Evolutionary conservation across 73 alveolate species (phyloP).

Genomic region (Effrenium voratum): DNA sequence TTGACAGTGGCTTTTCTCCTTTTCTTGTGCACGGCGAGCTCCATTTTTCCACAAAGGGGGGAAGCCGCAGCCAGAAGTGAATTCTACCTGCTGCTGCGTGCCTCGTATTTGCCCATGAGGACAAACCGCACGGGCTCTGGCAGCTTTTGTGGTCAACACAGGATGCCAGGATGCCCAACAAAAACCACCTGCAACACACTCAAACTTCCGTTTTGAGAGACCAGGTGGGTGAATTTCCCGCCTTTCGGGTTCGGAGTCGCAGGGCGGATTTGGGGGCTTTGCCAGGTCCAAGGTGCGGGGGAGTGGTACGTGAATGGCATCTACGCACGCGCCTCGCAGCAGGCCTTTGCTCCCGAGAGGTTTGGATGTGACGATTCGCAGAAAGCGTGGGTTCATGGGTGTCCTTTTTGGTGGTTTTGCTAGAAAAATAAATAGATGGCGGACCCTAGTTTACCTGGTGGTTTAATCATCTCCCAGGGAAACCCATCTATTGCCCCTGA

Average conservation of each 20-base stretch:
- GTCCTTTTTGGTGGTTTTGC: no score
- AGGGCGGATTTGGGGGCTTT: background rate
- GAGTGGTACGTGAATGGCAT: constrained; percentile 84
- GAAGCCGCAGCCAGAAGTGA: no score
- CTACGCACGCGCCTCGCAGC: constrained; percentile 52
- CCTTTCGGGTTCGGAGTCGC: background rate
- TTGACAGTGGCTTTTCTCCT: background rate
- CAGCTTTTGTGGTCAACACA: background rate
- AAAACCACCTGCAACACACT: background rate
- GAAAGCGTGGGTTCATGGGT: no score
- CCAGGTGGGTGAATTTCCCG: background rate
- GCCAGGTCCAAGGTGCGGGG: constrained; percentile 83
- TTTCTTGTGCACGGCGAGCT: no score
- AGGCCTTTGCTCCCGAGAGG: background rate
- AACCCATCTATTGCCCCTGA: no score
- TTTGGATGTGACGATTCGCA: background rate
- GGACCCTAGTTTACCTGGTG: no score
- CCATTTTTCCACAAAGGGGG: no score
- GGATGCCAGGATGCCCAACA: background rate
- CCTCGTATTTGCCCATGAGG: no score
- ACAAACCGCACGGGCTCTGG: background rate
- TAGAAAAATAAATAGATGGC: no score
- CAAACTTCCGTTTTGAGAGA: background rate
- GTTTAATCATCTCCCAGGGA: no score
- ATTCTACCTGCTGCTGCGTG: no score